phyloP scores from a whole-genome alignment of 163 green algal species.

The Volvox carteri region DNA sequence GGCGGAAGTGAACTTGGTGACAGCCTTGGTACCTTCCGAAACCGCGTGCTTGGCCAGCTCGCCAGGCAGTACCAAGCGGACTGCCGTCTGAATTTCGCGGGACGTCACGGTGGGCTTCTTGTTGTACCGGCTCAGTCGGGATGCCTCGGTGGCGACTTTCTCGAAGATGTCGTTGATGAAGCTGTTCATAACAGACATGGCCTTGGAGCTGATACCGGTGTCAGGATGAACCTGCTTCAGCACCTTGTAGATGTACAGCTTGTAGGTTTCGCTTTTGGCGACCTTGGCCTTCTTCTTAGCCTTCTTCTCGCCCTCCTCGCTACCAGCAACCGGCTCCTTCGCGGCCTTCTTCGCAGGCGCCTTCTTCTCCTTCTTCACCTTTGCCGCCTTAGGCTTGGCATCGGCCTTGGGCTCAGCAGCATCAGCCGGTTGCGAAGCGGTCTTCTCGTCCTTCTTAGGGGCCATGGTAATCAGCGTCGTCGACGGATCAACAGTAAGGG shows the following conservation, averaged over 20 bases:
- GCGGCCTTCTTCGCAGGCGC: neutral
- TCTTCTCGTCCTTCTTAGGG: conserved; percentile 21
- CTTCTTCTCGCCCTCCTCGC: conserved; percentile 3
- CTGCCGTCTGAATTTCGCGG: conserved; percentile 87
- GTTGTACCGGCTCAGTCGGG: conserved; percentile 80
- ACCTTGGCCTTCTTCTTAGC: conserved; percentile 14
- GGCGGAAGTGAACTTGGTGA: conserved; percentile 93
- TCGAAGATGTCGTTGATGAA: conserved; percentile 38
- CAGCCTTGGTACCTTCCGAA: conserved; percentile 96
- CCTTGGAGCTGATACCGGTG: conserved; percentile 32
- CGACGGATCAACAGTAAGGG: neutral
- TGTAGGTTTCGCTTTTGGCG: conserved; percentile 22
- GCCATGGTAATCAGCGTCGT: neutral
- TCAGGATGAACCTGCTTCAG: conserved; percentile 32
- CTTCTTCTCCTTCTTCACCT: conserved; percentile 28
- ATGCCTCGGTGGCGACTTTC: conserved; percentile 24
- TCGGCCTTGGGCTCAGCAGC: conserved; percentile 21
- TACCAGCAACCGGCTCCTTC: neutral
- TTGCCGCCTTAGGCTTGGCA: conserved; percentile 3
- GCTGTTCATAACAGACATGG: conserved; percentile 28
- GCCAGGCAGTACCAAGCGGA: conserved; percentile 87
- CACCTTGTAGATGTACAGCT: conserved; percentile 39
- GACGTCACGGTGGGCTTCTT: conserved; percentile 96
- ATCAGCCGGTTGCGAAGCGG: neutral
- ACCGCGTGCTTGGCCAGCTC: conserved; percentile 96